A percentile compares a stretch with the other conserved stretches of the same genome.
Evolutionary conservation across 257 asterid species (phyloP).

Genomic region (Oldenlandia corymbosa): DNA sequence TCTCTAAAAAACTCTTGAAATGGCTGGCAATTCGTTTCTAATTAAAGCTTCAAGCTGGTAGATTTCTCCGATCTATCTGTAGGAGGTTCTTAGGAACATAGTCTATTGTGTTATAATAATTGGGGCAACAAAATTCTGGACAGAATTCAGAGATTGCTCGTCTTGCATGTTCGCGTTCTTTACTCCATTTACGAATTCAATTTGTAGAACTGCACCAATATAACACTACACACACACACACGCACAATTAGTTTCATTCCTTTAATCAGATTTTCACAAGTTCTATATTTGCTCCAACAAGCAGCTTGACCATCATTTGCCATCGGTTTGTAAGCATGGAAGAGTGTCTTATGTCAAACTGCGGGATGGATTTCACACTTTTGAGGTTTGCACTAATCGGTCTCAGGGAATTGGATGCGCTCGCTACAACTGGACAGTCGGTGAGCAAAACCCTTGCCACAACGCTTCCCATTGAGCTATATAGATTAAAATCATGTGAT

Average conservation of each 20-base stretch:
- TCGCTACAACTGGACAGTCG: constrained; percentile 71
- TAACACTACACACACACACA: too few species aligned
- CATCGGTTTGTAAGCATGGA: constrained; percentile 53
- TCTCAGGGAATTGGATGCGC: constrained; percentile 56
- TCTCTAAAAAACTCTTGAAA: not conserved
- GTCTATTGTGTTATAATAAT: not conserved
- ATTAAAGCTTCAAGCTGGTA: not conserved
- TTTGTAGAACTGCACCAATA: not conserved
- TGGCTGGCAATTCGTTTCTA: not conserved
- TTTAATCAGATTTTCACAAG: not conserved
- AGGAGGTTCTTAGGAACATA: not conserved
- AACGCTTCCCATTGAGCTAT: too few species aligned
- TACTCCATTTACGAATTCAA: not conserved
- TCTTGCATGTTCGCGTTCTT: not conserved
- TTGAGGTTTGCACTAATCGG: constrained; percentile 60
- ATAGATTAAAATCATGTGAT: not conserved
- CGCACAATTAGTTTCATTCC: not conserved
- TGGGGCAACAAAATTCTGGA: too few species aligned
- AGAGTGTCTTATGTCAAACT: constrained; percentile 38
- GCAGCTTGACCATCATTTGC: constrained; percentile 64
- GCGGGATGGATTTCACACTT: constrained; percentile 68
- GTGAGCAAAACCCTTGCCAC: constrained; percentile 29
- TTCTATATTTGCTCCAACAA: constrained; percentile 12
- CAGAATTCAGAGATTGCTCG: not conserved
- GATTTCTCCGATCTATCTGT: not conserved